A percentile compares a stretch with the other conserved stretches of the same genome.
phyloP scores from a whole-genome alignment of 805 yeast species.

The Lipomyces sp. region DNA sequence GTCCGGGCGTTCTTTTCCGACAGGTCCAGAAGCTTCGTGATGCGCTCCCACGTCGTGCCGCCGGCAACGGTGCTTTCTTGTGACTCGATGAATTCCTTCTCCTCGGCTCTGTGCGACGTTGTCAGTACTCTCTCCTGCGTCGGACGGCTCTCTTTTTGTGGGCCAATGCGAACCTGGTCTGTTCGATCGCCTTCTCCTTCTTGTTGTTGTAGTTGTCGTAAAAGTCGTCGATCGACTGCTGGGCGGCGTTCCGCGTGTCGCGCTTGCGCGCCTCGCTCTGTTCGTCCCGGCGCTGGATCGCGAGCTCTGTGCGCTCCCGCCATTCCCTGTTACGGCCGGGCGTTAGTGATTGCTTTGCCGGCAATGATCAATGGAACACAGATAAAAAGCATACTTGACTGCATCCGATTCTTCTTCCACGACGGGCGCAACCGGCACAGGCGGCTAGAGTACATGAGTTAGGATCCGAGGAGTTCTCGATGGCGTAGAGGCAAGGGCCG shows the following conservation, averaged over 20 bases:
- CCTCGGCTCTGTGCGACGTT: constrained; percentile 46
- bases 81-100: constrained; percentile 64
- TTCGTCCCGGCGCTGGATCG: constrained; percentile 75
- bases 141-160: no score
- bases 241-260: constrained; percentile 71
- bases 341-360: not conserved
- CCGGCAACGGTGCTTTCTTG: constrained; percentile 56
- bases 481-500: no score
- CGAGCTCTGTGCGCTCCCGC: constrained; percentile 76
- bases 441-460: not conserved
- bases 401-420: constrained; percentile 26
- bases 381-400: constrained; percentile 19
- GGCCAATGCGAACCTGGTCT: constrained; percentile 47
- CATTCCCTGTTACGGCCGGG: constrained; percentile 49
- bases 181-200: constrained; percentile 64
- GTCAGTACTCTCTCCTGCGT: no score
- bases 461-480: no score
- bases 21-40: constrained; percentile 49
- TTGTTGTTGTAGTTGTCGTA: constrained; percentile 86
- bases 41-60: constrained; percentile 59
- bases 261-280: constrained; percentile 59
- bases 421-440: constrained; percentile 1
- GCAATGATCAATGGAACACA: no score
- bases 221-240: constrained; percentile 81
- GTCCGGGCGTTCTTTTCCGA: constrained; percentile 47